Evolutionary conservation across 768 basidiomycete species (phyloP), one percentile per base, ranked within the genome.

Genomic region (Trametes meyenii): DNA sequence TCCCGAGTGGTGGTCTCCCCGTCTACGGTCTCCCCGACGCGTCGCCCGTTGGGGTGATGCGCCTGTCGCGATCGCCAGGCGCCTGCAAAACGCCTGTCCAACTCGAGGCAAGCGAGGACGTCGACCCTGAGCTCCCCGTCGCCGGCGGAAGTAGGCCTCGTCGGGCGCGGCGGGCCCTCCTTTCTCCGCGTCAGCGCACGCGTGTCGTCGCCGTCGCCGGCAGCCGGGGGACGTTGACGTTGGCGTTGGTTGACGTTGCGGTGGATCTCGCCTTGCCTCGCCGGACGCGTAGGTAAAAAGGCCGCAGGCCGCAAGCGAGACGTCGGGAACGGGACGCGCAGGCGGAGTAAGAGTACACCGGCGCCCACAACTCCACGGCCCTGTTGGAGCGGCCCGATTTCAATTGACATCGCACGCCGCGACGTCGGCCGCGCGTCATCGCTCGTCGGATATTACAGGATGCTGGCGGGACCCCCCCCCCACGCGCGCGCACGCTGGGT

Each of bases 341-440:
- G 12, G 35, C 35, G 39, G 21, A n/a, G 7, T 17, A 14, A 51
- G 16, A 6, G 42, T 50, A 58, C 57, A 58, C 57, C 49, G 48
- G 57, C 57, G 57, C 57, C 57, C 57, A 58, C 57, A 58, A 58
- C 40, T 12, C 5, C 24, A 19, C 23, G 46, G 13, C 12, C 46
- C 16, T 5, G 23, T 7, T 24, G 4, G 12, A 11, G 5, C 3
- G 46, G 10, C 46, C 13, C 24, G 24, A 13, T 12, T 21, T 48
- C n/a, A 21, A 3, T 45, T 6, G 14, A 4, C 5, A 12, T 40
- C 21, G n/a, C 19, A 21, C 43, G 17, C 43, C 43, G 43, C 43
- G 23, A 17, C 23, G 21, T 42, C 24, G 39, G n/a, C 29, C 29
- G 29, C 29, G 29, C 29, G 29, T n/a, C n/a, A n/a, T 16, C 42